phyloP scores from a whole-genome alignment of 169 alveolate genomes.

The Cryptosporidium meleagridis region DNA sequence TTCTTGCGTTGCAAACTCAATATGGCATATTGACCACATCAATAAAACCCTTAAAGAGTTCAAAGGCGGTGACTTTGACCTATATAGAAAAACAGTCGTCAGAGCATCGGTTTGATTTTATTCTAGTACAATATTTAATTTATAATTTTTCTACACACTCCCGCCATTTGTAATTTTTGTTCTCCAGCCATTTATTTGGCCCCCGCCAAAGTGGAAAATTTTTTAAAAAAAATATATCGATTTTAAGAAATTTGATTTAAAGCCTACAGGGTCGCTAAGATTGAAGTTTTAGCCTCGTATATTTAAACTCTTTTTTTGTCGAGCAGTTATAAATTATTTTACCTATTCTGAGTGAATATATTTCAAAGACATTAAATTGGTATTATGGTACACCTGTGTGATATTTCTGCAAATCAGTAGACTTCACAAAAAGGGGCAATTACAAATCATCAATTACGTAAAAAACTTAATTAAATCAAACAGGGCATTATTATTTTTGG shows the following conservation, averaged over 20 bases:
- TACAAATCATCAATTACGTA: too few relatives aligned
- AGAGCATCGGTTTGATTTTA: background rate
- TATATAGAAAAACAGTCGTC: slow-evolving; percentile 87
- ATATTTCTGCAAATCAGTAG: background rate
- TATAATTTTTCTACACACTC: background rate
- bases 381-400: background rate
- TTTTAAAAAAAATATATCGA: too few relatives aligned
- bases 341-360: background rate
- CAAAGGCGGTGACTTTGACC: slow-evolving; percentile 91
- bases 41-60: slow-evolving; percentile 87
- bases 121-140: background rate
- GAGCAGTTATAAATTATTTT: too few relatives aligned
- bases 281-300: too few relatives aligned
- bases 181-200: too few relatives aligned
- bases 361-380: background rate
- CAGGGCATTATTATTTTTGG: too few relatives aligned
- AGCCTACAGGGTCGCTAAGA: too few relatives aligned
- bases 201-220: too few relatives aligned
- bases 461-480: too few relatives aligned
- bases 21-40: slow-evolving; percentile 89
- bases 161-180: too few relatives aligned
- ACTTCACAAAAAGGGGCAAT: background rate
- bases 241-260: too few relatives aligned
- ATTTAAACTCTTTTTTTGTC: too few relatives aligned
- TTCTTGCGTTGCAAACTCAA: slow-evolving; percentile 92